Base-by-base conservation (phyloP, 768 basidiomycete genomes). In the Candolleomyces efflorescens region DNA sequence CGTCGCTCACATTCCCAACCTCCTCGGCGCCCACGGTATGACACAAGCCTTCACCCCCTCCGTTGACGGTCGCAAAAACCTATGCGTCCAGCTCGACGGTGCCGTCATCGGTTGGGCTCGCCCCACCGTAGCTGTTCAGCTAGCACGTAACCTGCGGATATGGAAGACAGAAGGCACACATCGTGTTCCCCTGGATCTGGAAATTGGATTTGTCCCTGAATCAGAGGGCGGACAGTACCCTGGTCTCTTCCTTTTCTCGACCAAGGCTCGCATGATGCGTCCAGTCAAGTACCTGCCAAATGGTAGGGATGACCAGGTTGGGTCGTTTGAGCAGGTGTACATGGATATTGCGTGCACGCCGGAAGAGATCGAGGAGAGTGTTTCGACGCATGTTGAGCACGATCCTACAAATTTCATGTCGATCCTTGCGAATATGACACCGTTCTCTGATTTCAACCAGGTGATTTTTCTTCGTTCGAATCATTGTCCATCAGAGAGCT, bases 371-470 rank as follows among this genome's bases (percentile, higher is more conserved):
- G 83, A 86, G 55, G 70, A 75, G 55, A 85, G 80, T 15, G 77
- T 90, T 6, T 89, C 93, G 18, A 90, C 91, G 0, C 97, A 99
- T 71, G 89, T 97, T 43, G 97, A 99, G 73, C 88, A 93, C 65
- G 81, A 90, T 41, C 92, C 97, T 3, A 98, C 97, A 7, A 95
- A 93, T 70, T 94, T 99, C 71, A 74, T 99, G 55, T 96, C 93
- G 2, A 96, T 99, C 65, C 81, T 99, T 61, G 97, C 97, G 46
- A 98, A 98, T 70, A 78, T 99, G 62, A 99, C 96, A 0, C 97
- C 97, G 0, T 99, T 99, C 78, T 98, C 95, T 44, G 96, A 99
- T 72, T 99, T 98, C 75, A 99, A 99, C 71, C 97, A 98, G 78
- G 90, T 93, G 60, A 65, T 83, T 59, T 65, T 38, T 22, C 23